Evolutionary conservation across 2,329 filamentous ascomycete species (phyloP).

Genomic region (Phyllosticta citribraziliensis): DNA sequence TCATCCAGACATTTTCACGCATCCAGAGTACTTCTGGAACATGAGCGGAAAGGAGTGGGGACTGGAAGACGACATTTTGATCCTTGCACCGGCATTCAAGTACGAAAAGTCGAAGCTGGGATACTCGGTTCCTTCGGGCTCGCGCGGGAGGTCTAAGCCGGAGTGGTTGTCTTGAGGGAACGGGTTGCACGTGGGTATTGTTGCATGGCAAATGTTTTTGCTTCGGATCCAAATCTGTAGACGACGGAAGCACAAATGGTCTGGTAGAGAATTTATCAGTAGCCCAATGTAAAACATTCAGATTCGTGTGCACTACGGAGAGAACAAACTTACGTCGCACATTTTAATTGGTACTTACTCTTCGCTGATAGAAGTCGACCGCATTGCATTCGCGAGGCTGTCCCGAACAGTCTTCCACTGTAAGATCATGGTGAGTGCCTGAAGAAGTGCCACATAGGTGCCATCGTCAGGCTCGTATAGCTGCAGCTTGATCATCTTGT

Average conservation of each 20-base stretch:
- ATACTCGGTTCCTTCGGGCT: conserved; percentile 2
- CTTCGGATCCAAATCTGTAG: too few species aligned
- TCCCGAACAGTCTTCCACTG: conserved; percentile 4
- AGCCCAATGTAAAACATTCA: too few species aligned
- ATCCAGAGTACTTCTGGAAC: conserved; percentile 2
- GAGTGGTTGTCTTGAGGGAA: neutral
- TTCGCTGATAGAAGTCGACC: neutral
- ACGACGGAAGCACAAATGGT: neutral
- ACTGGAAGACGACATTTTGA: conserved; percentile 2
- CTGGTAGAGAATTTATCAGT: neutral
- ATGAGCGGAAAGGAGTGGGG: conserved; percentile 8
- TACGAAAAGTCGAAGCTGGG: conserved; percentile 6
- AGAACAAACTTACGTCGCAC: neutral
- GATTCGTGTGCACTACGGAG: neutral
- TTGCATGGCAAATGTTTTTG: too few species aligned
- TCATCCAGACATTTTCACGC: conserved; percentile 1
- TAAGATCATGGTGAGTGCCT: conserved; percentile 2
- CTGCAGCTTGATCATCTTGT: neutral
- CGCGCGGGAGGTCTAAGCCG: conserved; percentile 5
- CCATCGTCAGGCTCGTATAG: neutral
- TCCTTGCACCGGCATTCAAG: conserved; percentile 5
- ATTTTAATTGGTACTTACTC: neutral
- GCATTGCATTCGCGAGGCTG: neutral
- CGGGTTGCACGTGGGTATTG: neutral
- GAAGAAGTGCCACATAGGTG: neutral